Base-by-base conservation (phyloP, 1,139 yeast genomes). In the Groenewaldozyma auringiensis region DNA sequence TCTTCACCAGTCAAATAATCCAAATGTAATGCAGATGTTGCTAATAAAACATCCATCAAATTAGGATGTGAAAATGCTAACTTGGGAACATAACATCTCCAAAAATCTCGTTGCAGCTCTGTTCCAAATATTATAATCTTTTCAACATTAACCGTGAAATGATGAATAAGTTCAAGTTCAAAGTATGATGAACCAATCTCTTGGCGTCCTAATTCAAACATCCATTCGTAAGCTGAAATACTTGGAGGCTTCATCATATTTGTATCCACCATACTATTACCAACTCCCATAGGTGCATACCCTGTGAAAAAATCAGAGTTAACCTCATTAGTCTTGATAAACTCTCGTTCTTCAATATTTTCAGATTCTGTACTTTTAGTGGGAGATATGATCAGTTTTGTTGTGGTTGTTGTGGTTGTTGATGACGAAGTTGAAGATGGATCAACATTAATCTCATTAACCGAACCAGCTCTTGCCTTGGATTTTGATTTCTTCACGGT, bases 1-100 rank as follows among this genome's bases (percentile, higher is more conserved):
- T 48, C 39, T 8, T 32, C 16, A 1, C 53, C 55, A 11, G 44
- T 20, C 9, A 42, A 37, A 27, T 51, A 44, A 29, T 47, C 49
- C 35, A 55, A 42, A 35, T 55, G 55, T 21, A 55, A 44, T 4
- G 52, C 58, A 0, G 56, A 34, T 3, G 49, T 40, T 3, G 58
- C 58, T 16, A 54, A 39, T 4, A 55, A 33, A 3, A 52, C 51
- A 35, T 51, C 50, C 20, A 52, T 45, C 21, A 55, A 35, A 25
- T 43, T 42, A 6, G 51, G 47, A 27, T 40, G 38, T 2, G 48
- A 44, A 14, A 49, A 47, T 2, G 49, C 53, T 20, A 51, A 45
- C 25, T 37, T 49, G 8, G 58, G 56, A 2, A 55, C 55, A 18
- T 51, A 41, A 37, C 40, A 43, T 18, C 37, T 41, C 58, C 58